Percentiles rank a stretch among this genome's conserved stretches.
phyloP scores from a whole-genome alignment of 768 basidiomycete genomes.

The Leccinum aurantiacum region DNA sequence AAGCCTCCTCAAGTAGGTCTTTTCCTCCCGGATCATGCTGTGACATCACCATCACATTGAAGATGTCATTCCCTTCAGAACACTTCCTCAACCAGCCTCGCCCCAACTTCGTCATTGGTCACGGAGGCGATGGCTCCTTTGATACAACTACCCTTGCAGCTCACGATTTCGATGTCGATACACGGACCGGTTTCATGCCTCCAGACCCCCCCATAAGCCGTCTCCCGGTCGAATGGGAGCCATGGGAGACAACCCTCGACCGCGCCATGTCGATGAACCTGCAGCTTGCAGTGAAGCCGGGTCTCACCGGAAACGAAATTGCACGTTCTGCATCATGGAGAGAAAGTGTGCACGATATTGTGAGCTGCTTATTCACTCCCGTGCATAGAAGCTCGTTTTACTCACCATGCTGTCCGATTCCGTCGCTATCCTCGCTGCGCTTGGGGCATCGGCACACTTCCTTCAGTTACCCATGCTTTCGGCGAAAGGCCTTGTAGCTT shows the following conservation, averaged over 20 bases:
- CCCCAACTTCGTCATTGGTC: conserved; percentile 29
- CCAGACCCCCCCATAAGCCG: conserved; percentile 65
- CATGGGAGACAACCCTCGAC: conserved; percentile 69
- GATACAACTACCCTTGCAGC: conserved; percentile 70
- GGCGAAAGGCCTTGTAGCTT: conserved; percentile 44
- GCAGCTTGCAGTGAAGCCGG: conserved; percentile 54
- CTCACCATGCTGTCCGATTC: not conserved
- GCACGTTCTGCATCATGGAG: conserved; percentile 55
- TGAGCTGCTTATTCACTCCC: conserved; percentile 27
- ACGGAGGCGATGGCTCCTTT: conserved; percentile 22
- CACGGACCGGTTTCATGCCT: conserved; percentile 89
- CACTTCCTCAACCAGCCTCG: conserved; percentile 40
- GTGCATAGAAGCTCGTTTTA: not conserved
- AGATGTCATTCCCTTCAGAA: conserved; percentile 20
- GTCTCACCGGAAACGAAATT: conserved; percentile 37
- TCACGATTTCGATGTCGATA: conserved; percentile 91
- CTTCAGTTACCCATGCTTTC: conserved; percentile 55
- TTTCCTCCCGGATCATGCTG: not conserved
- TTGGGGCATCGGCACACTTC: not conserved
- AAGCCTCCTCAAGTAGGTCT: not conserved
- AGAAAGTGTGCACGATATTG: conserved; percentile 43
- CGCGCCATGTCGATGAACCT: conserved; percentile 48
- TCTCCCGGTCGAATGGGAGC: conserved; percentile 60
- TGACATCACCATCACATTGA: not conserved
- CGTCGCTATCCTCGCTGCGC: not conserved